These are phyloP conservation scores for Pharus latifolius DNA, from an alignment of 176 grass and related monocot species.

Conservation along the genomic window DNA sequence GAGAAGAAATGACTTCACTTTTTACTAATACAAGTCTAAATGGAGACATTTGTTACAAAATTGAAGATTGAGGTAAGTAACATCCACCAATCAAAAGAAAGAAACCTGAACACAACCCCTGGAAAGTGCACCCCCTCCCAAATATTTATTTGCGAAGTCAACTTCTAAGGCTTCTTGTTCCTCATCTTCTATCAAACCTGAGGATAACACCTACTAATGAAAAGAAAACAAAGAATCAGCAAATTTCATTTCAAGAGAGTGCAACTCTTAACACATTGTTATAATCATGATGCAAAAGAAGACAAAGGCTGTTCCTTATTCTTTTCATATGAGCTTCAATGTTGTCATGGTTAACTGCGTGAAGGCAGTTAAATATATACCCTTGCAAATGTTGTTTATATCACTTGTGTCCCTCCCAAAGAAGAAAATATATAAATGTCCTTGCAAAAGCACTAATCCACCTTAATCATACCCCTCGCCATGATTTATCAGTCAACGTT, in stretches of 20 bases:
- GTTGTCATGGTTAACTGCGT: neutral
- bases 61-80: constrained; percentile 3
- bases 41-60: neutral
- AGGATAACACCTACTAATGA: constrained; percentile 65
- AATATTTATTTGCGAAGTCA: constrained; percentile 94
- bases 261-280: neutral
- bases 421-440: too few species aligned
- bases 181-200: constrained; percentile 90
- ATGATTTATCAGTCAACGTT: too few species aligned
- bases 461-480: too few species aligned
- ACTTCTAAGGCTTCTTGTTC: constrained; percentile 67
- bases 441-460: too few species aligned
- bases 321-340: neutral
- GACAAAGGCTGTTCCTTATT: neutral
- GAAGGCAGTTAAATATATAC: too few species aligned
- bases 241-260: neutral
- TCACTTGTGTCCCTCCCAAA: too few species aligned
- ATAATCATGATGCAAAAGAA: neutral
- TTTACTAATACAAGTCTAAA: neutral
- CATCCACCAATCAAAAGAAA: constrained; percentile 31
- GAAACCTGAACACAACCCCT: constrained; percentile 89
- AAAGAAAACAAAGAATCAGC: constrained; percentile 34
- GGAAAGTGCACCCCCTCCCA: constrained; percentile 86
- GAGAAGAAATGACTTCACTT: neutral
- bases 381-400: too few species aligned